phyloP scores from a whole-genome alignment of 176 grass and related monocot genomes.

The Canna indica region DNA sequence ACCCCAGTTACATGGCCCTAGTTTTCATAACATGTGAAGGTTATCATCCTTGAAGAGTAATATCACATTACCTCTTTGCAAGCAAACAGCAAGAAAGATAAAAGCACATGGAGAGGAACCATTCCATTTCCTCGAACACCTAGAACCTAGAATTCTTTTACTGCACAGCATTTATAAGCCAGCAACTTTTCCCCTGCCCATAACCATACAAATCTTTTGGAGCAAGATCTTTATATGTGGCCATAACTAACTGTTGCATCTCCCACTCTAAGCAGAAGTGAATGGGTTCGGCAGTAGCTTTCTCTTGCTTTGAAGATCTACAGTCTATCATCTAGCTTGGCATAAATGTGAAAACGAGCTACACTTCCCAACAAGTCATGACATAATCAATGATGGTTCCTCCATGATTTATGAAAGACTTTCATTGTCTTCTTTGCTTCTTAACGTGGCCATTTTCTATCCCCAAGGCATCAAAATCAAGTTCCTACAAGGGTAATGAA shows the following conservation, averaged over 20 bases:
- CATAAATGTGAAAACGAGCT: conserved; percentile 1
- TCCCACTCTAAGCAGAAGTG: background rate
- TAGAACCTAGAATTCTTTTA: conserved; percentile 1
- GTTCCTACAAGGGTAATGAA: background rate
- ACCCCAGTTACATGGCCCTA: background rate
- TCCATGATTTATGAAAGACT: background rate
- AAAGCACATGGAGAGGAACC: background rate
- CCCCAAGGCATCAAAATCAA: background rate
- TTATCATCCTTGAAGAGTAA: background rate
- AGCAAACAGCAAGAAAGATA: conserved; percentile 9
- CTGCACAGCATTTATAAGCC: background rate
- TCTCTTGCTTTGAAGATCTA: conserved; percentile 1
- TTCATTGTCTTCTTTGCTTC: background rate
- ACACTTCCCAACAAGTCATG: background rate
- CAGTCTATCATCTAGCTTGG: conserved; percentile 4
- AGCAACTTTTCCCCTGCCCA: background rate
- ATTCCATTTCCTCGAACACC: conserved; percentile 4
- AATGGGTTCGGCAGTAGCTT: background rate
- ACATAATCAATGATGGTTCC: conserved; percentile 4
- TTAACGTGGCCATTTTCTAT: conserved; percentile 8
- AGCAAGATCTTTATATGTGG: background rate
- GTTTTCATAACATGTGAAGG: background rate
- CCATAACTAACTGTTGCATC: background rate
- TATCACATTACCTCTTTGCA: background rate
- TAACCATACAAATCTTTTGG: background rate